Percentiles rank a stretch among this genome's conserved stretches.
These are phyloP conservation scores for Gonium pectorale DNA, from an alignment of 139 green algal genomes.

Conservation along the genomic window DNA sequence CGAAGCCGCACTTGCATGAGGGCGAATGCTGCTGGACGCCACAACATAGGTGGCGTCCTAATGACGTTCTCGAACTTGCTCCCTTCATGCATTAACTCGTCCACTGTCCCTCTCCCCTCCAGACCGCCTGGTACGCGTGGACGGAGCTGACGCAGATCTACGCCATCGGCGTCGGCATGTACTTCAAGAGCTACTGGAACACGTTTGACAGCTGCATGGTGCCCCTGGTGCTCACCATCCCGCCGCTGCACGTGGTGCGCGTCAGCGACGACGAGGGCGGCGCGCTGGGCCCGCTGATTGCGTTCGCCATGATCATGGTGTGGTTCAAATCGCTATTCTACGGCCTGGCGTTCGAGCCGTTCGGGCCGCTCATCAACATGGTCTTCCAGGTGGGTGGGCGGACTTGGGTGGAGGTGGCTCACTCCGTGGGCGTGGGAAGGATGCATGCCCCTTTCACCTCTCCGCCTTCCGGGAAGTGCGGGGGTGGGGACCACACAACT, in stretches of 20 bases:
- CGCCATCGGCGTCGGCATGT: constrained; percentile 49
- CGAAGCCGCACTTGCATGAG: too few species aligned
- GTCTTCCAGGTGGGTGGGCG: constrained; percentile 52
- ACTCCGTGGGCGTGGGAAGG: too few species aligned
- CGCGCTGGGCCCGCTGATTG: constrained; percentile 50
- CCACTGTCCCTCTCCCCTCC: too few species aligned
- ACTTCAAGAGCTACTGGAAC: constrained; percentile 55
- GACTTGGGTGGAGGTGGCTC: too few species aligned
- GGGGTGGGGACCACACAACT: too few species aligned
- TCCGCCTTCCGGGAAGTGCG: too few species aligned
- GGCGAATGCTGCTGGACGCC: too few species aligned
- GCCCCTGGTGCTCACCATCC: constrained; percentile 52
- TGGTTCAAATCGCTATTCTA: constrained; percentile 60
- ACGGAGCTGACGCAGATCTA: constrained; percentile 58
- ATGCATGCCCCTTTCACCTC: too few species aligned
- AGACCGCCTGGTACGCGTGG: constrained; percentile 52
- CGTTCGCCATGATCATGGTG: constrained; percentile 48
- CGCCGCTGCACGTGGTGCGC: constrained; percentile 38
- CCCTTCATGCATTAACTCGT: too few species aligned
- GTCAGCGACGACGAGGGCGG: background rate
- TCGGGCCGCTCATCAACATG: constrained; percentile 56
- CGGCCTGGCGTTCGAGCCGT: constrained; percentile 60
- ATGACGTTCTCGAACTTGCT: too few species aligned
- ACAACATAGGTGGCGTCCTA: too few species aligned
- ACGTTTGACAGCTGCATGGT: constrained; percentile 45